Evolutionary conservation across 768 basidiomycete species (phyloP), one percentile per base, ranked within the genome.

Genomic region (Plicaturopsis crispa): DNA sequence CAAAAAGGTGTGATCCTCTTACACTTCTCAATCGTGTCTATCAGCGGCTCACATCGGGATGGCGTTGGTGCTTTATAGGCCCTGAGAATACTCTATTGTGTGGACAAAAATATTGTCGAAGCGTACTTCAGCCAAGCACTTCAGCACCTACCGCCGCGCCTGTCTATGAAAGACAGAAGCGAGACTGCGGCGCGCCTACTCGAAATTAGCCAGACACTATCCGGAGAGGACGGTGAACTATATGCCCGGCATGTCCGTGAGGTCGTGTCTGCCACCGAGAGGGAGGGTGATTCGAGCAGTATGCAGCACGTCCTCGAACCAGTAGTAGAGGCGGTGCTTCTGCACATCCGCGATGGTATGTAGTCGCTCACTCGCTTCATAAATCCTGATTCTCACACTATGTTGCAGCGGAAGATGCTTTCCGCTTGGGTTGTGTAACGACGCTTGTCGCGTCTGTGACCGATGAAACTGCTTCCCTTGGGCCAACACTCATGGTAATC

Each of bases 401-500:
- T n/a, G n/a, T n/a, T n/a, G n/a, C n/a, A n/a, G n/a, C n/a, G n/a
- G n/a, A n/a, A n/a, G n/a, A n/a, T n/a, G n/a, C n/a, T 26, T 75
- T 72, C 50, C 63, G 61, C 26, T 52, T 72, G 45, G 59, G 60
- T 17, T 71, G 64, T 40, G 56, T 67, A 28, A 66, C 72, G 11
- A 62, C 64, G 4, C 53, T 73, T 19, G 53, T 78, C 37, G 61
- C 72, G 3, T 56, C 62, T 21, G 48, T 78, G 6, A 55, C 58
- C 2, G 70, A 78, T 24, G 44, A 49, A 0, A 58, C 62, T 13
- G 43, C 48, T 18, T 48, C 49, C 12, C 47, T 61, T n/a, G 72
- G 75, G 11, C 72, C 81, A 8, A 86, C 83, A 1, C 50, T 75
- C 24, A 68, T 81, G 52, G 72, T 84, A 14, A 69, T 89, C n/a